phyloP scores from a whole-genome alignment of 2,329 filamentous ascomycete species.

The Ophiobolus disseminans region DNA sequence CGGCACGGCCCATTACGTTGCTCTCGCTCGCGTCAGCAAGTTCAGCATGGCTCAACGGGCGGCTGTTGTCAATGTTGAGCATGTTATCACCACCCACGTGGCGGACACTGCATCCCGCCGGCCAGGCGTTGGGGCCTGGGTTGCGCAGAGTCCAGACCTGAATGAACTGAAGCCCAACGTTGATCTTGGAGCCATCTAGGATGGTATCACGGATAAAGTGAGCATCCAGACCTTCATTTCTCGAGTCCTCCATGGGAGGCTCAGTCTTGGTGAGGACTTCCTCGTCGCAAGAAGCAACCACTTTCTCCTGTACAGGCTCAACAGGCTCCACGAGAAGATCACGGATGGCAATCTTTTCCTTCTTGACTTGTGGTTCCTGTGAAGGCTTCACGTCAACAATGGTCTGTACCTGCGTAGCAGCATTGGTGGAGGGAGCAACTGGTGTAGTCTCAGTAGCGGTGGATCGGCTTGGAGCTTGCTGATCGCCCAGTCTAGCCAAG shows the following conservation, averaged over 20 bases:
- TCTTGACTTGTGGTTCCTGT: constrained; percentile 51
- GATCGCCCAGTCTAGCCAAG: constrained; percentile 77
- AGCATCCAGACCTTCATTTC: constrained; percentile 60
- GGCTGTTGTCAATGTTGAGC: constrained; percentile 84
- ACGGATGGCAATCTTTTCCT: constrained; percentile 52
- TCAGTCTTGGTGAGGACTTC: constrained; percentile 17
- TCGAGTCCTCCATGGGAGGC: constrained; percentile 16
- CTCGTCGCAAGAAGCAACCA: constrained; percentile 23
- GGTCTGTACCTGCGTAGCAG: constrained; percentile 71
- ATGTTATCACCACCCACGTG: constrained; percentile 96
- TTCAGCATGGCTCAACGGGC: constrained; percentile 78
- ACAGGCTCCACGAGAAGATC: constrained; percentile 45
- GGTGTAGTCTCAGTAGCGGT: constrained; percentile 61
- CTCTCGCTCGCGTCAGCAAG: constrained; percentile 83
- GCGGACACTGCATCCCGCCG: constrained; percentile 85
- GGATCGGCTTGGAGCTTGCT: constrained; percentile 48
- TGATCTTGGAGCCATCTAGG: constrained; percentile 75
- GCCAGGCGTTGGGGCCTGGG: constrained; percentile 80
- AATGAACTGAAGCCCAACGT: constrained; percentile 76
- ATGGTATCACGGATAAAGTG: constrained; percentile 81
- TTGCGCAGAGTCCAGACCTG: constrained; percentile 95
- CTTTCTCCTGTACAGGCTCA: constrained; percentile 44
- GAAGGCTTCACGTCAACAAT: constrained; percentile 65
- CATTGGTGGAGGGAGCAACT: constrained; percentile 56
- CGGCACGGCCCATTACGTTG: constrained; percentile 72